Evolutionary conservation across 2,329 filamentous ascomycete genomes (phyloP), one percentile per base, ranked within the genome.

Genomic region (Fusarium albidum): DNA sequence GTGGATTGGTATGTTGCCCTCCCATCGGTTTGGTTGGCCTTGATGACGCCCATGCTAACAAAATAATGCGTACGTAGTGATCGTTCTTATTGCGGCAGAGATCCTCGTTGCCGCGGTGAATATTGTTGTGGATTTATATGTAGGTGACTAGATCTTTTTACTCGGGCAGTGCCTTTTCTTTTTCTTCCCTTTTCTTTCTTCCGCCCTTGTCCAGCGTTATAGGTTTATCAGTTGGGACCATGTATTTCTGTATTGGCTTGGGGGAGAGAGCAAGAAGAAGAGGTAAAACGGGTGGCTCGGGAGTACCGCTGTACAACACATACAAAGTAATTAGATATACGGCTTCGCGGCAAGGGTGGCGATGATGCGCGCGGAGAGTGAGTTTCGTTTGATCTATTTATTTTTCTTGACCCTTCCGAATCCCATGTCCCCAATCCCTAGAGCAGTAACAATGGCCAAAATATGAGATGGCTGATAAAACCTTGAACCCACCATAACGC

Each of bases 51-150:
- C 27, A 28, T 40, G 26, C 42, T 48, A 51, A 67, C 42, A 9
- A 31, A 69, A 49, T 64, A 9, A n/a, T n/a, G n/a, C n/a, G n/a
- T 4, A 33, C 33, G 34, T 50, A 92, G 93, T 99, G 35, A 98
- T 99, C 67, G 83, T 98, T 17, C 85, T 99, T 42, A 97, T 99
- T 68, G 94, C 93, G 8, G 93, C 93, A 11, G 95, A 99, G 72
- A 97, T 98, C 57, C 77, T 97, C 8, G 92, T 98, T 40, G 93
- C 93, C 2, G 90, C 86, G 14, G 89, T 98, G 66, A 98, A 98
- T 73, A 98, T 99, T 59, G 83, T 97, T 26, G 95, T 98, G 28
- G 95, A 98, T 73, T 71, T 98, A 62, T 96, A 96, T 68, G 92
- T 71, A 10, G 74, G 73, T 18, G 65, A 68, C 25, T 68, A 59